Evolutionary conservation across 257 asterid species (phyloP).

Genomic region (Nicotiana tabacum): DNA sequence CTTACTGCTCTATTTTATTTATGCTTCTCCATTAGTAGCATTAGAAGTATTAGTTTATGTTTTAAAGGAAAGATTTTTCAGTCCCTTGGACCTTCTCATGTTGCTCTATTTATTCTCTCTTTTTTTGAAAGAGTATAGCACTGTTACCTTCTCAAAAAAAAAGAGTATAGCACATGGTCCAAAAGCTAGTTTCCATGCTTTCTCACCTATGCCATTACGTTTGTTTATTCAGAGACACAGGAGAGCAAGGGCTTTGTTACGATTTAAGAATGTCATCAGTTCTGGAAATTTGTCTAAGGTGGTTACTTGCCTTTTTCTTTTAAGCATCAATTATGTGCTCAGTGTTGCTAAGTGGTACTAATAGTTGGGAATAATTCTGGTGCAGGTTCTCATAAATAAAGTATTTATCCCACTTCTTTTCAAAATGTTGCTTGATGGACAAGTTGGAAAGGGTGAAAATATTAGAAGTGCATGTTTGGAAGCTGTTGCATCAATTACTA

Average conservation of each 20-base stretch:
- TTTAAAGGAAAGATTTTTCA: background rate
- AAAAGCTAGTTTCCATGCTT: background rate
- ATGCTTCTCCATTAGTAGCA: background rate
- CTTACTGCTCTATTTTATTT: background rate
- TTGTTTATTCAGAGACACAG: constrained; percentile 68
- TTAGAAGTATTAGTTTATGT: background rate
- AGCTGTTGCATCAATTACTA: constrained; percentile 71
- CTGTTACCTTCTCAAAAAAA: too few species aligned
- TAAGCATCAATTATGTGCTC: constrained; percentile 10
- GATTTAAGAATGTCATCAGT: constrained; percentile 45
- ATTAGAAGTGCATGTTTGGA: constrained; percentile 72
- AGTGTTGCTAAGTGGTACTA: background rate
- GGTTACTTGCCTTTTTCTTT: constrained; percentile 11
- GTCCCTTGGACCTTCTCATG: background rate
- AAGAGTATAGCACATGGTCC: background rate
- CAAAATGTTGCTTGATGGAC: constrained; percentile 61
- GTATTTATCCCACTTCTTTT: constrained; percentile 79
- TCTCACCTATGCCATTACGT: constrained; percentile 13
- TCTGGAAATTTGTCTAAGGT: constrained; percentile 64
- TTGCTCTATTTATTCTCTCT: background rate
- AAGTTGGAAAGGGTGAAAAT: constrained; percentile 85
- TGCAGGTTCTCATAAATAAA: constrained; percentile 61
- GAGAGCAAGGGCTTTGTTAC: constrained; percentile 83
- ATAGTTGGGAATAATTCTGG: background rate
- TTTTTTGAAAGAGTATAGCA: background rate